Evolutionary conservation across 2,329 filamentous ascomycete species (phyloP).

Genomic region (Pseudofabraea citricarpa): DNA sequence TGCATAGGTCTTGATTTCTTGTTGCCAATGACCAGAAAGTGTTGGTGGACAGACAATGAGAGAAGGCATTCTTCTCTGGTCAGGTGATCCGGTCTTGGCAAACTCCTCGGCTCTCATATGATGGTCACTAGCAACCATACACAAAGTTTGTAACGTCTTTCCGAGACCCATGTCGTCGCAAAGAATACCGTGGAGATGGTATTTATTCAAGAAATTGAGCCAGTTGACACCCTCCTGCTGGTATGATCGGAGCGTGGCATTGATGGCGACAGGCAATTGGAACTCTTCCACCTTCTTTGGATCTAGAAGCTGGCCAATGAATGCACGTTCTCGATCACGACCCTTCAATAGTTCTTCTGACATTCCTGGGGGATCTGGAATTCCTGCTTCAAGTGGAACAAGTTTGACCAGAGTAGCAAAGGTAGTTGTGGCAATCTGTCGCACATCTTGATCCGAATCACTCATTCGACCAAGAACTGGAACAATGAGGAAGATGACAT

Average conservation of each 20-base stretch:
- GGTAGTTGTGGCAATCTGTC: constrained; percentile 89
- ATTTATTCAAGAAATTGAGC: constrained; percentile 96
- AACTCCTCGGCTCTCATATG: constrained; percentile 90
- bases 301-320: constrained; percentile 93
- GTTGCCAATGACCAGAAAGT: constrained; percentile 96
- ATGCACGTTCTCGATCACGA: constrained; percentile 89
- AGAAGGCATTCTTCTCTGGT: constrained; percentile 77
- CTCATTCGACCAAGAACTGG: constrained; percentile 97
- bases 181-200: constrained; percentile 95
- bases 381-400: constrained; percentile 93
- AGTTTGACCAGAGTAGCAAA: constrained; percentile 97
- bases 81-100: constrained; percentile 71
- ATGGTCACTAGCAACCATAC: constrained; percentile 96
- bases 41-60: constrained; percentile 96
- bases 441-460: constrained; percentile 93
- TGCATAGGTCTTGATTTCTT: constrained; percentile 93
- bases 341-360: constrained; percentile 85
- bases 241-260: constrained; percentile 91
- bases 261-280: constrained; percentile 91
- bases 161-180: constrained; percentile 99
- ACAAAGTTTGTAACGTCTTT: constrained; percentile 95
- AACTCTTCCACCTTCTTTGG: constrained; percentile 96
- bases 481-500: constrained; percentile 98
- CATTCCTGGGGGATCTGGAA: constrained; percentile 90
- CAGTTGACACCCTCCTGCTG: constrained; percentile 99